Percentiles rank a stretch among this genome's conserved stretches.
Evolutionary conservation across 257 asterid genomes (phyloP).

Genomic region (Scutellaria barbata): DNA sequence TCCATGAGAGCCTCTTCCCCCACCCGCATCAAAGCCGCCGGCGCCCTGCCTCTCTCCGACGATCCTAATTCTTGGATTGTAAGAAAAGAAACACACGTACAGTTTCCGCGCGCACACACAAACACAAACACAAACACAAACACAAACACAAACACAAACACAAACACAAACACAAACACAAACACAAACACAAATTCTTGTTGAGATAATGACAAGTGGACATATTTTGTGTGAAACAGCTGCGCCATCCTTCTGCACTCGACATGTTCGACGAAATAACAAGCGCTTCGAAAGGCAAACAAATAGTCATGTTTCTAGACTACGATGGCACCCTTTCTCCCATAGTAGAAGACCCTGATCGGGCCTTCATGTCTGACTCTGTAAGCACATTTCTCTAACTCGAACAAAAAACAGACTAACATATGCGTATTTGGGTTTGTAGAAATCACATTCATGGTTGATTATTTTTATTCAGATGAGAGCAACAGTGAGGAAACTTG

Average conservation of each 20-base stretch:
- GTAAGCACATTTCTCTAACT: conserved; percentile 38
- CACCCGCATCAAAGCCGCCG: conserved; percentile 55
- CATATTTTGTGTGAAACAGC: conserved; percentile 47
- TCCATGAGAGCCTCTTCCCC: conserved; percentile 94
- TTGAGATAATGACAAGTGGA: conserved; percentile 19
- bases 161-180: conserved; percentile 34
- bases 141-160: conserved; percentile 34
- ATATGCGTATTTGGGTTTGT: not conserved
- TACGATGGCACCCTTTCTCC: conserved; percentile 97
- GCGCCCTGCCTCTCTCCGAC: conserved; percentile 50
- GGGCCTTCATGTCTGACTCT: conserved; percentile 85
- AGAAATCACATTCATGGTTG: not conserved
- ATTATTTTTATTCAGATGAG: conserved; percentile 47
- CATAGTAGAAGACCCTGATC: conserved; percentile 92
- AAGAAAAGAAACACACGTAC: not conserved
- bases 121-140: conserved; percentile 38
- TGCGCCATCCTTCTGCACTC: conserved; percentile 79
- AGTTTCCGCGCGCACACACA: not conserved
- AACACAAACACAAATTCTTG: conserved; percentile 21
- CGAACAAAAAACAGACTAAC: conserved; percentile 4
- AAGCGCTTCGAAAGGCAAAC: conserved; percentile 83
- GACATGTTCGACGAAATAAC: conserved; percentile 83
- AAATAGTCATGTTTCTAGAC: conserved; percentile 86
- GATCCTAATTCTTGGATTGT: conserved; percentile 67
- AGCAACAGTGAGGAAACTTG: conserved; percentile 80